Evolutionary conservation across 306 rosid genomes (phyloP).

Genomic region (Trifolium subterraneum): DNA sequence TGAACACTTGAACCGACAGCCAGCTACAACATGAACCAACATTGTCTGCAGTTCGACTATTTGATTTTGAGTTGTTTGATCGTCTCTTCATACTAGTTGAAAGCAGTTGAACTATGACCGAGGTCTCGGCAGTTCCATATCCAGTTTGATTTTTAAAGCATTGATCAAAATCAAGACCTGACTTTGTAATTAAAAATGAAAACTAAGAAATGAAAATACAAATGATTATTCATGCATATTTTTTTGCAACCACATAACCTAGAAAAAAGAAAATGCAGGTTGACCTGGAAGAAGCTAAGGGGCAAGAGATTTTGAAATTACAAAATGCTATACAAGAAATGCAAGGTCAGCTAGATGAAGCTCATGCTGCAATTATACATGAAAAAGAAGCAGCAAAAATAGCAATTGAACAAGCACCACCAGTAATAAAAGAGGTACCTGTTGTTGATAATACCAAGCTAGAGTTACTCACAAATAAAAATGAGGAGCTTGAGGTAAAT

Average conservation of each 20-base stretch:
- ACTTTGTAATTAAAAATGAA: too few species aligned
- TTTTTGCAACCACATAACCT: slow-evolving; percentile 34
- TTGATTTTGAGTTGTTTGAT: too few species aligned
- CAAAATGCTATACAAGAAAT: slow-evolving; percentile 69
- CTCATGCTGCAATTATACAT: slow-evolving; percentile 61
- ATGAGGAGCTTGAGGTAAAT: slow-evolving; percentile 72
- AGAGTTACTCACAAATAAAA: slow-evolving; percentile 68
- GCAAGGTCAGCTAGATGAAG: slow-evolving; percentile 75
- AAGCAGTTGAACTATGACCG: too few species aligned
- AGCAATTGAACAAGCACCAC: slow-evolving; percentile 88
- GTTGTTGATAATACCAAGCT: slow-evolving; percentile 77
- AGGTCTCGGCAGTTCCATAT: too few species aligned
- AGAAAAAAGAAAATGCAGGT: slow-evolving; percentile 49
- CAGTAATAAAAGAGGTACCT: slow-evolving; percentile 84
- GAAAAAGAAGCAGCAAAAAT: slow-evolving; percentile 89
- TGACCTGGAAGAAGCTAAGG: slow-evolving; percentile 89
- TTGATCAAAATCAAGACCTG: too few species aligned
- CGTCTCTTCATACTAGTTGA: too few species aligned
- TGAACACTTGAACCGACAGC: too few species aligned
- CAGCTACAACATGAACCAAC: too few species aligned
- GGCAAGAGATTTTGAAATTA: slow-evolving; percentile 72
- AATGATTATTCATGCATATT: neutral
- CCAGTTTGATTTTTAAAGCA: too few species aligned
- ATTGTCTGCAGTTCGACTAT: too few species aligned
- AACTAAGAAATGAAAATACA: too few species aligned